Percentiles rank a stretch among this genome's conserved stretches.
Conservation (phyloP, 2,329 filamentous ascomycete species). For the Epichloe sylvatica region DNA sequence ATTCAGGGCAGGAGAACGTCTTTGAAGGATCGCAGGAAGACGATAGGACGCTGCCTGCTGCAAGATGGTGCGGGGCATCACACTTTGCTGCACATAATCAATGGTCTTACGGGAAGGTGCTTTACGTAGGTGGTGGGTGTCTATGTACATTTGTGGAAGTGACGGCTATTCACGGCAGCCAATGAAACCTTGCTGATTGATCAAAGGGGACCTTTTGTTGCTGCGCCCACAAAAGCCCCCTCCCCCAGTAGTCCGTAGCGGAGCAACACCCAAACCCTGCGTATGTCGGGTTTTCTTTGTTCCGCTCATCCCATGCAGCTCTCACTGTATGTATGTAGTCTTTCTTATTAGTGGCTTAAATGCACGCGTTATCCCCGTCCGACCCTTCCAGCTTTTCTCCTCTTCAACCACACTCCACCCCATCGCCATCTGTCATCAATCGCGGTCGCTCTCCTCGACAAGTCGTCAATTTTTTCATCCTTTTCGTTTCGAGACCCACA, state of each 20-base stretch:
- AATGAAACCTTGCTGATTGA: slow-evolving; percentile 11
- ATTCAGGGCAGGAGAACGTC: slow-evolving; percentile 13
- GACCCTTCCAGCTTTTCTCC: not conserved
- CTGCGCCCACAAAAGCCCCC: too few relatives aligned
- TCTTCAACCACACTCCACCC: slow-evolving; percentile 1
- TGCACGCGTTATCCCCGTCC: slow-evolving; percentile 1
- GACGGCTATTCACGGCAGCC: slow-evolving; percentile 18
- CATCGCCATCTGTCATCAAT: slow-evolving; percentile 1
- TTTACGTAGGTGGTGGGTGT: too few relatives aligned
- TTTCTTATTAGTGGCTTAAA: not conserved
- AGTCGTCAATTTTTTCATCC: not conserved
- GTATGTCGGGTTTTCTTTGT: not conserved
- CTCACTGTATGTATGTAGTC: not conserved
- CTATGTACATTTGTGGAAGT: not conserved
- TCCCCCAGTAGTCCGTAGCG: too few relatives aligned
- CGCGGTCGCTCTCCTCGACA: not conserved
- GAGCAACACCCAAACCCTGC: too few relatives aligned
- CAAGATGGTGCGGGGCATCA: slow-evolving; percentile 33
- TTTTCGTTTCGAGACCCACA: not conserved
- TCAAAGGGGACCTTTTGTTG: not conserved
- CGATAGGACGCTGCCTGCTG: slow-evolving; percentile 15
- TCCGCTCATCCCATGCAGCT: not conserved
- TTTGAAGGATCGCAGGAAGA: slow-evolving; percentile 4
- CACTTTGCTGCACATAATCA: not conserved
- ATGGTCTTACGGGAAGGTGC: too few relatives aligned